Percentiles rank a stretch among this genome's conserved stretches.
phyloP scores from a whole-genome alignment of 2,329 filamentous ascomycete genomes.

The Alternaria tenuissima region DNA sequence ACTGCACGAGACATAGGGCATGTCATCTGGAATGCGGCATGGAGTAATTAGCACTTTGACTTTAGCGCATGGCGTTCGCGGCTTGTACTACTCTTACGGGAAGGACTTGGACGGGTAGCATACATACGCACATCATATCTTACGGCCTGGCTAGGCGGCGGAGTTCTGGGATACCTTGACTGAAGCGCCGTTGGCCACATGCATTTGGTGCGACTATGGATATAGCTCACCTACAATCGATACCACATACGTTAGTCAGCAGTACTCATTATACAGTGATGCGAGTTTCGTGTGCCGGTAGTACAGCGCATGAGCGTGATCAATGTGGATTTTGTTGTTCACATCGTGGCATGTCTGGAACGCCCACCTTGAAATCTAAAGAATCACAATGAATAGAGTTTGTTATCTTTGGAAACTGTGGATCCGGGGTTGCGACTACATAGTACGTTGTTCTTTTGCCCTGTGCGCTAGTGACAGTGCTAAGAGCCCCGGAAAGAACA shows the following conservation, averaged over 20 bases:
- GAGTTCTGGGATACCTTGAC: constrained; percentile 25
- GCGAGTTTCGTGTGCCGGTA: background rate
- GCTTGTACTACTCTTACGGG: constrained; percentile 29
- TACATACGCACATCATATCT: constrained; percentile 20
- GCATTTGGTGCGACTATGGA: constrained; percentile 26
- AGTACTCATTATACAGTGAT: background rate
- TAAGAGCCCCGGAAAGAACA: background rate
- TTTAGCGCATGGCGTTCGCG: constrained; percentile 37
- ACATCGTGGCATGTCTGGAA: background rate
- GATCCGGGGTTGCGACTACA: constrained; percentile 1
- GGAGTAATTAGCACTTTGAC: constrained; percentile 56
- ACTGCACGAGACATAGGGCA: constrained; percentile 70
- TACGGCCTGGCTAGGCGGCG: constrained; percentile 26
- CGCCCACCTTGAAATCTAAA: background rate
- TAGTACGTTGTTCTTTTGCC: constrained; percentile 2
- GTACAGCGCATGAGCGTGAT: background rate
- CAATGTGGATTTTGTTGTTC: background rate
- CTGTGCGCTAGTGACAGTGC: background rate
- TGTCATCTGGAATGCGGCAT: constrained; percentile 73
- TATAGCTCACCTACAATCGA: constrained; percentile 22
- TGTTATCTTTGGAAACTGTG: background rate
- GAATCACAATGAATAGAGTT: background rate
- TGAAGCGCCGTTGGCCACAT: constrained; percentile 24
- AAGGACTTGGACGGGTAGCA: constrained; percentile 27
- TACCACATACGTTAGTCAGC: constrained; percentile 29